These are phyloP conservation scores for Draba incana DNA, from an alignment of 345 rosid species.

Conservation along the genomic window DNA sequence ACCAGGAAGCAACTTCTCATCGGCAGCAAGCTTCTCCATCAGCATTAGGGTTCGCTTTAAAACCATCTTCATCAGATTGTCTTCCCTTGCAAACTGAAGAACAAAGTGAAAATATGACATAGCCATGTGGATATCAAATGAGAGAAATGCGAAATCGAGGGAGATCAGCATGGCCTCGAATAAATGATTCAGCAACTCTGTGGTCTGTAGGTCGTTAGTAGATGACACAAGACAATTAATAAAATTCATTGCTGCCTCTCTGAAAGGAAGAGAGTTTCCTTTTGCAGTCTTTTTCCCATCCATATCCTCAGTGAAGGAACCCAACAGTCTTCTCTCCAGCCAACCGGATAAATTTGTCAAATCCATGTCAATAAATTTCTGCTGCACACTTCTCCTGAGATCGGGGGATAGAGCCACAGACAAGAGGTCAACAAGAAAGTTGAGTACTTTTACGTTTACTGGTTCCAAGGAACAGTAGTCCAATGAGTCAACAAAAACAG, in stretches of 20 bases:
- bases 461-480: slow-evolving; percentile 69
- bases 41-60: slow-evolving; percentile 65
- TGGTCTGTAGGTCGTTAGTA: slow-evolving; percentile 48
- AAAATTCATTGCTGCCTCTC: slow-evolving; percentile 87
- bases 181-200: slow-evolving; percentile 68
- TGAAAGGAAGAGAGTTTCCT: slow-evolving; percentile 63
- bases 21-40: slow-evolving; percentile 74
- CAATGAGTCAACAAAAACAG: slow-evolving; percentile 72
- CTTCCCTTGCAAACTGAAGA: slow-evolving; percentile 79
- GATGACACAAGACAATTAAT: slow-evolving; percentile 61
- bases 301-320: slow-evolving; percentile 58
- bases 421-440: slow-evolving; percentile 78
- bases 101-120: slow-evolving; percentile 78
- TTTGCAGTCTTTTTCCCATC: slow-evolving; percentile 55
- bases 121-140: slow-evolving; percentile 72
- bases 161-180: slow-evolving; percentile 80
- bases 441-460: slow-evolving; percentile 77
- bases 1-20: slow-evolving; percentile 76
- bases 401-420: slow-evolving; percentile 63
- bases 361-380: slow-evolving; percentile 72
- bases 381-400: slow-evolving; percentile 63
- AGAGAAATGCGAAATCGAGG: slow-evolving; percentile 82
- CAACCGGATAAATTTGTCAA: slow-evolving; percentile 62
- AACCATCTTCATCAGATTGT: slow-evolving; percentile 61
- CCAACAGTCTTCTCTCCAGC: slow-evolving; percentile 90